Evolutionary conservation across 139 green algal species (phyloP).

Genomic region (Microglena sp.): DNA sequence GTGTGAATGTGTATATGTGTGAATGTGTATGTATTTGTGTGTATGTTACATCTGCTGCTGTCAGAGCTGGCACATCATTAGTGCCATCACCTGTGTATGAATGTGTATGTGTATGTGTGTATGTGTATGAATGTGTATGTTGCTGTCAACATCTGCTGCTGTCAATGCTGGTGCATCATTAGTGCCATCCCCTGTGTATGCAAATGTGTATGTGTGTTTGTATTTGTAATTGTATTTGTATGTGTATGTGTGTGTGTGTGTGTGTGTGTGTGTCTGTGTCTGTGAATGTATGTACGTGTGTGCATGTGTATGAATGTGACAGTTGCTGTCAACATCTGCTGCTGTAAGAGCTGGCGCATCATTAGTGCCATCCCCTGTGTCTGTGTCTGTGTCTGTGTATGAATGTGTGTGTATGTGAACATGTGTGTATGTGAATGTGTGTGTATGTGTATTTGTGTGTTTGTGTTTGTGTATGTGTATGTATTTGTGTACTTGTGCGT

Average conservation of each 20-base stretch:
- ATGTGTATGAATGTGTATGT: too few species aligned
- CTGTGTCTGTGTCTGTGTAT: not conserved
- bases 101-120: too few species aligned
- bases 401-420: not conserved
- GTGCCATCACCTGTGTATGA: too few species aligned
- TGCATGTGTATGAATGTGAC: not conserved
- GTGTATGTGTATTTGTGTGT: not conserved
- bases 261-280: not conserved
- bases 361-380: constrained; percentile 77
- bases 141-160: constrained; percentile 69
- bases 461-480: too few species aligned
- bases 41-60: too few species aligned
- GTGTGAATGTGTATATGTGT: too few species aligned
- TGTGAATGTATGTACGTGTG: too few species aligned
- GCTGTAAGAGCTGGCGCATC: constrained; percentile 76
- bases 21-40: too few species aligned
- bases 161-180: constrained; percentile 78
- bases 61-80: too few species aligned
- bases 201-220: not conserved
- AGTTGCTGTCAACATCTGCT: constrained; percentile 56
- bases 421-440: not conserved
- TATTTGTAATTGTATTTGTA: too few species aligned
- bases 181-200: constrained; percentile 62
- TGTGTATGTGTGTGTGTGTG: not conserved
- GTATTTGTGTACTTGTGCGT: not conserved